Evolutionary conservation across 768 basidiomycete species (phyloP), one percentile per base, ranked within the genome.

Genomic region (Sporobolomyces phaffii): DNA sequence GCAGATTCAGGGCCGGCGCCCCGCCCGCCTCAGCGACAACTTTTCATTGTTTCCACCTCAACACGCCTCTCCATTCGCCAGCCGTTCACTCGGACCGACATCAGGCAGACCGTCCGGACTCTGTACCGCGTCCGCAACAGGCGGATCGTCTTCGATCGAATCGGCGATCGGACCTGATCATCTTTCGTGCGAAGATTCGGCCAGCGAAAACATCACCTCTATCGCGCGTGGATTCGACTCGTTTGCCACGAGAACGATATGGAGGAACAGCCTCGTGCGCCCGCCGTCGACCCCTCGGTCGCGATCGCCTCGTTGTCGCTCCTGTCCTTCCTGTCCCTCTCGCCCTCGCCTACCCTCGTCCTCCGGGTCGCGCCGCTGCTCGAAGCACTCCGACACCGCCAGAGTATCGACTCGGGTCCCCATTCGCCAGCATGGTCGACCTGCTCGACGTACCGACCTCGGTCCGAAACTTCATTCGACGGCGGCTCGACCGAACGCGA

Each of bases 221-320:
- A n/a, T n/a, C n/a, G n/a, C n/a, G n/a, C n/a, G n/a, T n/a, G n/a
- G n/a, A n/a, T n/a, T n/a, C n/a, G n/a, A 9, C 38, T 38, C 38
- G 9, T 17, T 38, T 9, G 9, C 10, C 17, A 38, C 10, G 10
- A 17, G 38, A 38, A 38, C 10, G 8, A 4, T 34, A 54, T 54
- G 52, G 52, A 54, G 52, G 34, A 40, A 5, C 34, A 22, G 10
- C 36, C 11, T 5, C 52, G 34, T 24, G 17, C 8, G 3, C 54
- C 54, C 7, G 40, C 54, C 15, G 40, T 29, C 24, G 43, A 58
- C 13, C 43, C 56, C 28, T 34, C 29, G 4, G 43, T 33, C n/a
- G 66, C 48, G 9, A 56, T 68, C 56, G 60, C 66, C 1, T 48
- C 56, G 4, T 50, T 60, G 14, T 48, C 63, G 13, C 68, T 69